These are phyloP conservation scores for Microcyclospora tardicrescens DNA, from an alignment of 2,329 filamentous ascomycete genomes.

Conservation along the genomic window DNA sequence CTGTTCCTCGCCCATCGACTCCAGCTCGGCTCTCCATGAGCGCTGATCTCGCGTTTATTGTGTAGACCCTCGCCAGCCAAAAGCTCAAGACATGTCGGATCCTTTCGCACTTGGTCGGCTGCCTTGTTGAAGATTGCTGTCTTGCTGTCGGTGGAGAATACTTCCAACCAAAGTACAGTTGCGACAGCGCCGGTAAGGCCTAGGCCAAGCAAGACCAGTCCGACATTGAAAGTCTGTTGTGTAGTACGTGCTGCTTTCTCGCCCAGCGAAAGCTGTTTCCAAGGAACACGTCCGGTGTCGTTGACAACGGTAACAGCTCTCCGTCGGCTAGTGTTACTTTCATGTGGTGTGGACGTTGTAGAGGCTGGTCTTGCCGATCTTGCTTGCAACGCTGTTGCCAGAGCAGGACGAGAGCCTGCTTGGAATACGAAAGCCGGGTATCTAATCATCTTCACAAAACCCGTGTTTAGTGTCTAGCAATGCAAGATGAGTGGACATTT, in stretches of 20 bases:
- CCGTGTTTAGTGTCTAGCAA: no score
- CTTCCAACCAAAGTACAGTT: constrained; percentile 67
- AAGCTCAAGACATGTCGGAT: constrained; percentile 56
- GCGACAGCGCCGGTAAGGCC: constrained; percentile 65
- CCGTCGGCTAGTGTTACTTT: constrained; percentile 38
- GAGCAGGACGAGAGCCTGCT: constrained; percentile 3
- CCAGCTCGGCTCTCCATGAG: constrained; percentile 66
- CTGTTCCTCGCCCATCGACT: constrained; percentile 66
- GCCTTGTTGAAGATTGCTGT: constrained; percentile 80
- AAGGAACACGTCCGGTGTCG: constrained; percentile 70
- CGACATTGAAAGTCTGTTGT: constrained; percentile 82
- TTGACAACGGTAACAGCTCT: constrained; percentile 70
- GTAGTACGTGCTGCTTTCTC: constrained; percentile 79
- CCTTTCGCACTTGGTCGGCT: constrained; percentile 62
- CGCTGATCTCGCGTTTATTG: constrained; percentile 54
- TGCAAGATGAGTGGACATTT: no score
- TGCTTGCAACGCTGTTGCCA: constrained; percentile 2
- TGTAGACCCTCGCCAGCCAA: constrained; percentile 50
- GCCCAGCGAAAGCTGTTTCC: constrained; percentile 58
- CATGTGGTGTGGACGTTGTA: constrained; percentile 12
- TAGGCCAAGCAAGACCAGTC: constrained; percentile 61
- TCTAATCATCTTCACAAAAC: no score
- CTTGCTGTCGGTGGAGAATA: constrained; percentile 73
- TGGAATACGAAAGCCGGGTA: constrained; percentile 4
- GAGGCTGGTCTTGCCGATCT: constrained; percentile 12